These are phyloP conservation scores for Phytophthora constricta DNA, from an alignment of 352 stramenopile genomes.

Conservation along the genomic window DNA sequence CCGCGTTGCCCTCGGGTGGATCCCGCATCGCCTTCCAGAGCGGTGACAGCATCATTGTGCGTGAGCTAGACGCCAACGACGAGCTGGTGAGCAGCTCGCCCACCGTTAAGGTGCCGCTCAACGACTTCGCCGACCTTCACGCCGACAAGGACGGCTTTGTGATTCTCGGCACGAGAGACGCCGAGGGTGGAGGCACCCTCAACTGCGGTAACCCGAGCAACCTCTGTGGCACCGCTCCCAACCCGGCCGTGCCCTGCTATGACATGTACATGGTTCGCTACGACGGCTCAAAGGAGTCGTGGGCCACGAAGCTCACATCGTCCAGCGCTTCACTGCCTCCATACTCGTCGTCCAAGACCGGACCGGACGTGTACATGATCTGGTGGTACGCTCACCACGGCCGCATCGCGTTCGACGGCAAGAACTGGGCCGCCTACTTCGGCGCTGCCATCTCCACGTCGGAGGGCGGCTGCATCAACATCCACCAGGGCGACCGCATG, in stretches of 20 bases:
- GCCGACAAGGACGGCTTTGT: slow-evolving; percentile 53
- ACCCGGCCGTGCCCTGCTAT: slow-evolving; percentile 40
- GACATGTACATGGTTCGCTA: slow-evolving; percentile 58
- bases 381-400: slow-evolving; percentile 63
- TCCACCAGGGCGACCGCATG: slow-evolving; percentile 62
- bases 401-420: slow-evolving; percentile 50
- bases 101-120: slow-evolving; percentile 25
- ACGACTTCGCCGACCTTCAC: slow-evolving; percentile 56
- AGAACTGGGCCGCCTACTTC: slow-evolving; percentile 59
- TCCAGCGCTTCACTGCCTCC: slow-evolving; percentile 48
- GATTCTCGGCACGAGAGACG: slow-evolving; percentile 42
- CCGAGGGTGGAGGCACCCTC: slow-evolving; percentile 45
- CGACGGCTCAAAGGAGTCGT: slow-evolving; percentile 44
- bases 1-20: slow-evolving; percentile 43
- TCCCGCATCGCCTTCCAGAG: slow-evolving; percentile 54
- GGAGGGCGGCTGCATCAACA: slow-evolving; percentile 55
- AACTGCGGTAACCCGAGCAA: slow-evolving; percentile 55
- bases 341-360: slow-evolving; percentile 48
- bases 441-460: slow-evolving; percentile 50
- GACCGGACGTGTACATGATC: slow-evolving; percentile 52
- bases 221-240: slow-evolving; percentile 43
- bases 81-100: slow-evolving; percentile 36
- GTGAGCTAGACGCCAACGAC: slow-evolving; percentile 48
- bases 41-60: slow-evolving; percentile 39
- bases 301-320: slow-evolving; percentile 53